Conservation (phyloP, 2,329 filamentous ascomycete species). For the Fusarium irregulare region DNA sequence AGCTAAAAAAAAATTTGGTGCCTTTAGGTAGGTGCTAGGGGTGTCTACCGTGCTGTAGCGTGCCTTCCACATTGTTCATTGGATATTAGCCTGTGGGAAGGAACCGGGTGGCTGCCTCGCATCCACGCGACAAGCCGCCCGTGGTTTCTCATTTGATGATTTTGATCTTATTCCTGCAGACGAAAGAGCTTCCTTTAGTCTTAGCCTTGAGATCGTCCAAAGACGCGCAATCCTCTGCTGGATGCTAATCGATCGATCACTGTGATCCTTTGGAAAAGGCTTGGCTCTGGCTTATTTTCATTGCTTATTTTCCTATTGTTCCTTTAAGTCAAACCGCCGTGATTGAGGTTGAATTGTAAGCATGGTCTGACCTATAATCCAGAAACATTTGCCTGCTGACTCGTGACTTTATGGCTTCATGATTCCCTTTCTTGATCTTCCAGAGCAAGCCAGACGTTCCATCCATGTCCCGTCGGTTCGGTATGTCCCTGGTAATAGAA, state of each 20-base stretch:
- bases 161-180: not conserved
- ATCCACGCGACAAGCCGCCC: constrained; percentile 20
- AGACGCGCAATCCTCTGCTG: constrained; percentile 4
- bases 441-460: not conserved
- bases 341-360: not conserved
- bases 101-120: constrained; percentile 13
- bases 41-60: not conserved
- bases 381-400: not conserved
- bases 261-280: not conserved
- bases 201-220: constrained; percentile 5
- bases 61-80: constrained; percentile 8
- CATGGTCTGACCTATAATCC: not conserved
- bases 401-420: not conserved
- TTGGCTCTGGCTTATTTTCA: not conserved
- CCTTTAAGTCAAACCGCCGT: not conserved
- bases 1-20: not conserved
- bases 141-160: constrained; percentile 8
- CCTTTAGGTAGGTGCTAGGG: not conserved
- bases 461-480: not conserved
- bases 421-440: not conserved
- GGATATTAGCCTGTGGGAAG: not conserved
- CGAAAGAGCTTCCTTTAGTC: not conserved
- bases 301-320: not conserved
- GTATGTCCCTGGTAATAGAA: not conserved
- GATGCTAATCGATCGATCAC: constrained; percentile 9